Evolutionary conservation across 164 flowering plant species (phyloP).

Genomic region (Santalum album): DNA sequence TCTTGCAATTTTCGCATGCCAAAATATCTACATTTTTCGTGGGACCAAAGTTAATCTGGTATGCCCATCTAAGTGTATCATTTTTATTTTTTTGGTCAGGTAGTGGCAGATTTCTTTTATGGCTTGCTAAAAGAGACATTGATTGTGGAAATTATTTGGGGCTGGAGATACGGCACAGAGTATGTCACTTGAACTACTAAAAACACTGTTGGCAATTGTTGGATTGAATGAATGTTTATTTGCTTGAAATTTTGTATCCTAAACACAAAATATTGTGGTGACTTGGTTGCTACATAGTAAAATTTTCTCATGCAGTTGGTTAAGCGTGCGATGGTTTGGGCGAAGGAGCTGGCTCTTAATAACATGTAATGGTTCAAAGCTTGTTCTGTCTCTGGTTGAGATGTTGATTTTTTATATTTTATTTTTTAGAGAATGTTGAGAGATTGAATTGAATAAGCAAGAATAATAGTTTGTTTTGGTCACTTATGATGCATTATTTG

Average conservation of each 20-base stretch:
- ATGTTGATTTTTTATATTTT: too few relatives aligned
- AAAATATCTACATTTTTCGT: too few relatives aligned
- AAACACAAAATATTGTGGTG: background rate
- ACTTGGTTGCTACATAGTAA: background rate
- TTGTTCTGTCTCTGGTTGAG: background rate
- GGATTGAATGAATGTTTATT: conserved; percentile 5
- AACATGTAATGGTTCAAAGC: conserved; percentile 53
- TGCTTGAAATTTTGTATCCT: conserved; percentile 1
- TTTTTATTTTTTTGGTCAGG: conserved; percentile 44
- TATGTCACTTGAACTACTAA: conserved; percentile 25
- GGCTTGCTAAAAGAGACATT: conserved; percentile 73
- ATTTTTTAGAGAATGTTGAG: too few relatives aligned
- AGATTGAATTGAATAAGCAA: too few relatives aligned
- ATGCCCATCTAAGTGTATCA: too few relatives aligned
- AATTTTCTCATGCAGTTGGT: conserved; percentile 50
- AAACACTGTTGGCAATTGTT: conserved; percentile 5
- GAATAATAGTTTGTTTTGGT: background rate
- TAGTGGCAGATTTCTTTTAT: conserved; percentile 93
- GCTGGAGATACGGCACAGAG: conserved; percentile 80
- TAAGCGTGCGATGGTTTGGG: conserved; percentile 73
- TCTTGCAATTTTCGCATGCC: too few relatives aligned
- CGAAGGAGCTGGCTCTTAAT: conserved; percentile 49
- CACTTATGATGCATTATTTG: conserved; percentile 5
- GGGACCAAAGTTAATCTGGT: too few relatives aligned
- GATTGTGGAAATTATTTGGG: conserved; percentile 71